phyloP scores from a whole-genome alignment of 208 protist species.

The Blastocrithidia nonstop region DNA sequence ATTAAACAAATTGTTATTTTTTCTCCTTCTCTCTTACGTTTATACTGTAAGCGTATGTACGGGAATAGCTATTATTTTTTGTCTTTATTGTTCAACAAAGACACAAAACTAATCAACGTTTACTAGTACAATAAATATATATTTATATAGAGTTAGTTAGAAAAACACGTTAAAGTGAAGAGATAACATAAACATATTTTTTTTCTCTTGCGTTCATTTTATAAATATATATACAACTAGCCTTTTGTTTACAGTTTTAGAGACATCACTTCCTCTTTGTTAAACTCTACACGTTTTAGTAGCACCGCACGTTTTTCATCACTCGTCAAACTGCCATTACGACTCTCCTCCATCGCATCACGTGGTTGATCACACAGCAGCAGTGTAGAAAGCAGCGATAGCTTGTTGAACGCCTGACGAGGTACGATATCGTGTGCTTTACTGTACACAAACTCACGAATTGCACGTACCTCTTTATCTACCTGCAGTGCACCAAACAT shows the following conservation, averaged over 20 bases:
- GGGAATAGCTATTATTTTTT: no score
- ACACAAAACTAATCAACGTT: no score
- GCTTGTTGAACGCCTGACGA: constrained; percentile 23
- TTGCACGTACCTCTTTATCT: constrained; percentile 60
- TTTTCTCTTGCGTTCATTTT: no score
- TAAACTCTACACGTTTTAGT: constrained; percentile 47
- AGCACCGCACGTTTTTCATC: constrained; percentile 59
- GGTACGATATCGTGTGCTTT: constrained; percentile 30
- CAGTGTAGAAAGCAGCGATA: constrained; percentile 36
- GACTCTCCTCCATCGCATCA: constrained; percentile 45
- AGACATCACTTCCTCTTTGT: constrained; percentile 29
- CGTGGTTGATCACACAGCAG: constrained; percentile 42
- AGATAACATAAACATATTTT: no score
- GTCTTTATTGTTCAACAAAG: no score
- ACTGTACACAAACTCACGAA: constrained; percentile 45
- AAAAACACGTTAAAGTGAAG: no score
- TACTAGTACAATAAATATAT: no score
- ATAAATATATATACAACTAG: background rate
- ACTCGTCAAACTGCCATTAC: constrained; percentile 39
- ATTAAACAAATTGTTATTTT: no score
- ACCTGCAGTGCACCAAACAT: constrained; percentile 61
- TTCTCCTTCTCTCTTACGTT: no score
- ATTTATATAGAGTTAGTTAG: no score
- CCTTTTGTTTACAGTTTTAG: constrained; percentile 16
- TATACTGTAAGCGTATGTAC: no score